phyloP scores from a whole-genome alignment of 495 filamentous ascomycete species.

The Neurospora sp. region DNA sequence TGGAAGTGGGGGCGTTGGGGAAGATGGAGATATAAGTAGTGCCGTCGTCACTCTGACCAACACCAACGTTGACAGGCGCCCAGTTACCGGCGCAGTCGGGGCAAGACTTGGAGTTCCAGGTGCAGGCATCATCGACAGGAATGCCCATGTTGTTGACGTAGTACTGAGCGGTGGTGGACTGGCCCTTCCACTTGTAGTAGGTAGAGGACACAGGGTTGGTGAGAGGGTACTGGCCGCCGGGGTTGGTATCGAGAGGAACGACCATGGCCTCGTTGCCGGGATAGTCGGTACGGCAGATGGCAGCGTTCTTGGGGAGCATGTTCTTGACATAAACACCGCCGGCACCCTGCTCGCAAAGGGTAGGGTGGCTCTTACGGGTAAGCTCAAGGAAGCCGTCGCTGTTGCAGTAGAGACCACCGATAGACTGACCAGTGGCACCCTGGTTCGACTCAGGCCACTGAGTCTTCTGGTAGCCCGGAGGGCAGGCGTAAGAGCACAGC shows the following conservation, averaged over 20 bases:
- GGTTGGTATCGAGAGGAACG: constrained; percentile 53
- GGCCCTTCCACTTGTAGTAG: constrained; percentile 71
- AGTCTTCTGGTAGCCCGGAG: constrained; percentile 80
- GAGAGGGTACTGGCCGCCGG: constrained; percentile 48
- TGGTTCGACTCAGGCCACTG: constrained; percentile 72
- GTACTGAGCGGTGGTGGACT: constrained; percentile 82
- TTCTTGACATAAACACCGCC: constrained; percentile 65
- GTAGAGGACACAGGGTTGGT: constrained; percentile 59
- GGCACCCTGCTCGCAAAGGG: constrained; percentile 67
- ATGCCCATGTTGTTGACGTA: constrained; percentile 82
- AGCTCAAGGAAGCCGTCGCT: constrained; percentile 62
- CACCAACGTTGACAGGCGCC: constrained; percentile 81
- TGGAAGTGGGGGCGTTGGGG: constrained; percentile 51
- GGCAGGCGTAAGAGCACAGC: constrained; percentile 93
- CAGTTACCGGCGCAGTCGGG: constrained; percentile 62
- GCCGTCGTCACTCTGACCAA: constrained; percentile 52
- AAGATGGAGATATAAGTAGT: constrained; percentile 76
- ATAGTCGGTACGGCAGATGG: constrained; percentile 93
- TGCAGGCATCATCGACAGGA: constrained; percentile 58
- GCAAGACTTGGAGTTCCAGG: constrained; percentile 53
- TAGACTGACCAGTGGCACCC: constrained; percentile 72
- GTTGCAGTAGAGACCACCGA: constrained; percentile 82
- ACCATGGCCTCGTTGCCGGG: constrained; percentile 82
- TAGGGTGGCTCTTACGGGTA: constrained; percentile 53
- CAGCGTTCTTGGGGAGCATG: constrained; percentile 49